phyloP scores from a whole-genome alignment of 768 basidiomycete genomes.

The Collybiopsis confluens region DNA sequence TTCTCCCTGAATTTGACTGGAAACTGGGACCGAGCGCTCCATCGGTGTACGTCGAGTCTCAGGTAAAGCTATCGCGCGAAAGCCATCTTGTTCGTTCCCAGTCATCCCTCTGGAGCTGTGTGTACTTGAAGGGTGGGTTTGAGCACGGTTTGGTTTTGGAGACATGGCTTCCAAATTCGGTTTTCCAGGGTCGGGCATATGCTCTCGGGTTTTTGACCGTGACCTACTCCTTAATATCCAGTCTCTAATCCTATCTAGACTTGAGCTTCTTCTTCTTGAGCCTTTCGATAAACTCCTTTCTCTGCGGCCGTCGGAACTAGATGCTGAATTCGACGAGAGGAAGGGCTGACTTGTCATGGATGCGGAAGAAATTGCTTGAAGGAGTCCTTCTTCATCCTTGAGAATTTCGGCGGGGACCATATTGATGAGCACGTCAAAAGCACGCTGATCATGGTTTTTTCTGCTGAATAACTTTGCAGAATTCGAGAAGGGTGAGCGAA shows the following conservation, averaged over 20 bases:
- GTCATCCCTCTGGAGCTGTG: too few relatives aligned
- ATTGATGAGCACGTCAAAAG: background rate
- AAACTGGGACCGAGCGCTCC: too few relatives aligned
- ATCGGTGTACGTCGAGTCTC: too few relatives aligned
- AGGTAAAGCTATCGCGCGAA: too few relatives aligned
- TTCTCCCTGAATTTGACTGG: too few relatives aligned
- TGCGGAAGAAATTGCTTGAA: background rate
- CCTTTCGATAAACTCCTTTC: background rate
- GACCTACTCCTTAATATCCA: slow-evolving; percentile 4
- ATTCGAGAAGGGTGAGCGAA: background rate
- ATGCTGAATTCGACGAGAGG: background rate
- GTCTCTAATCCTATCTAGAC: background rate
- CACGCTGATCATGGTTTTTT: background rate
- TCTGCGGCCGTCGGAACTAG: background rate
- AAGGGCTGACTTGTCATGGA: background rate
- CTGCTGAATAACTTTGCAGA: background rate
- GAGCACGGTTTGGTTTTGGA: too few relatives aligned
- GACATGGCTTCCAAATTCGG: background rate
- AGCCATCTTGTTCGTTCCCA: too few relatives aligned
- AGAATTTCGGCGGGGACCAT: background rate
- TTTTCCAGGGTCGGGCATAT: background rate
- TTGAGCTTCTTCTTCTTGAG: background rate
- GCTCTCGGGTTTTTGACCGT: background rate
- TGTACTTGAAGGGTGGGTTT: too few relatives aligned
- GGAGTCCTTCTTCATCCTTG: background rate